A percentile compares a stretch with the other conserved stretches of the same genome.
Conservation (phyloP, 192 early-diverging fungal genomes). For the Coemansia sp. region DNA sequence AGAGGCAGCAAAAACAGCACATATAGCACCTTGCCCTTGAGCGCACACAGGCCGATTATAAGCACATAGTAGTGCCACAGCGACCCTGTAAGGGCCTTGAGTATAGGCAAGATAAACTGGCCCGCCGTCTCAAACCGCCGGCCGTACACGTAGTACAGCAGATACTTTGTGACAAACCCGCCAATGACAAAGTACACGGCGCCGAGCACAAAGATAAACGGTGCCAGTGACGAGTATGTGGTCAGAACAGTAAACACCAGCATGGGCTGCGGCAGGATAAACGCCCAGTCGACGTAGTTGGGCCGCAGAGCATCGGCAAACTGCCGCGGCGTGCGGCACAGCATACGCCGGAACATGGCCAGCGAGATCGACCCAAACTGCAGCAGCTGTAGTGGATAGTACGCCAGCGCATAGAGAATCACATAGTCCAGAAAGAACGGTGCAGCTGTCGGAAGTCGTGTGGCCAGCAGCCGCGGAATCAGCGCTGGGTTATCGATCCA, state of each 20-base stretch:
- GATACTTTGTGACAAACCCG: constrained; percentile 71
- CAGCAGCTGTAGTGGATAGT: constrained; percentile 64
- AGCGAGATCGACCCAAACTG: constrained; percentile 63
- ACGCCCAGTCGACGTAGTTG: constrained; percentile 64
- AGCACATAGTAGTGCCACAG: constrained; percentile 52
- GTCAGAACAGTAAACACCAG: constrained; percentile 71
- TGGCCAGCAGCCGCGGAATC: constrained; percentile 65
- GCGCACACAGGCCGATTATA: constrained; percentile 49
- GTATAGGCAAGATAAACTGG: constrained; percentile 47
- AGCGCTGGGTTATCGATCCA: constrained; percentile 67
- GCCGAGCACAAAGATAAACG: constrained; percentile 68
- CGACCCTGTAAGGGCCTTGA: constrained; percentile 42
- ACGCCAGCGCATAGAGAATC: constrained; percentile 68
- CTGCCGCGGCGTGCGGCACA: constrained; percentile 74
- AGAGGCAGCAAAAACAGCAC: constrained; percentile 43
- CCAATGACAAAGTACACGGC: constrained; percentile 63
- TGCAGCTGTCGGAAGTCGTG: constrained; percentile 61
- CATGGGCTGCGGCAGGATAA: constrained; percentile 64
- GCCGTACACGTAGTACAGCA: constrained; percentile 72
- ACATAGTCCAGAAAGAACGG: constrained; percentile 80
- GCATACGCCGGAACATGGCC: constrained; percentile 54
- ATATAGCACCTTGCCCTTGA: constrained; percentile 40
- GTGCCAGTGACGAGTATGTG: constrained; percentile 72
- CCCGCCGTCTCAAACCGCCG: constrained; percentile 71
- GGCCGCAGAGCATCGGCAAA: constrained; percentile 68